Percentiles rank a stretch among this genome's conserved stretches.
Conservation (phyloP, 495 filamentous ascomycete species). For the Neurospora sp. region DNA sequence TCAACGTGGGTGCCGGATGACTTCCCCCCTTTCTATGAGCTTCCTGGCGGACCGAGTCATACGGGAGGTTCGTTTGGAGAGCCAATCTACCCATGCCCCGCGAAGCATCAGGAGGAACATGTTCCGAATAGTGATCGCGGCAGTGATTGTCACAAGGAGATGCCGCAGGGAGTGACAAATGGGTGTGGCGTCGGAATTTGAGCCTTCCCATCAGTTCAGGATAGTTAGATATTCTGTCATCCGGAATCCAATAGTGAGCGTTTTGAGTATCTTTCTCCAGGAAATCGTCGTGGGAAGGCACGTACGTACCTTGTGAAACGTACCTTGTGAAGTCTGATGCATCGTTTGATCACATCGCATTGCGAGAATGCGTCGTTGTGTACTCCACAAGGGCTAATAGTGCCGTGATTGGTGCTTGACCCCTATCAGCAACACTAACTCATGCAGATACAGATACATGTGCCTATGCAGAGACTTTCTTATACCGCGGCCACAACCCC, state of each 20-base stretch:
- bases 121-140: background rate
- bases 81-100: background rate
- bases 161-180: background rate
- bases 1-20: background rate
- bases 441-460: background rate
- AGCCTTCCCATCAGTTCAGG: background rate
- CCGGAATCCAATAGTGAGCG: background rate
- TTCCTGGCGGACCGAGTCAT: background rate
- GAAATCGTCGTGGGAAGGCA: too few relatives aligned
- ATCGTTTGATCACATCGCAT: background rate
- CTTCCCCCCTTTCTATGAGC: slow-evolving; percentile 5
- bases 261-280: background rate
- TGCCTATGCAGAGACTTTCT: background rate
- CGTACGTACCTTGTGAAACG: background rate
- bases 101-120: background rate
- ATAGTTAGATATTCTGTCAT: background rate
- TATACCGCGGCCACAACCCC: background rate
- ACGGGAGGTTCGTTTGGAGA: slow-evolving; percentile 1
- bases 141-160: background rate
- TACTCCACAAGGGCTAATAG: background rate
- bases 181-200: background rate
- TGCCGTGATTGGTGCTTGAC: background rate
- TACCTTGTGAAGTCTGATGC: background rate
- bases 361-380: background rate
- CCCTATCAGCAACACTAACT: background rate